Conservation (phyloP, 106 monocot species). For the Agapanthus africanus region DNA sequence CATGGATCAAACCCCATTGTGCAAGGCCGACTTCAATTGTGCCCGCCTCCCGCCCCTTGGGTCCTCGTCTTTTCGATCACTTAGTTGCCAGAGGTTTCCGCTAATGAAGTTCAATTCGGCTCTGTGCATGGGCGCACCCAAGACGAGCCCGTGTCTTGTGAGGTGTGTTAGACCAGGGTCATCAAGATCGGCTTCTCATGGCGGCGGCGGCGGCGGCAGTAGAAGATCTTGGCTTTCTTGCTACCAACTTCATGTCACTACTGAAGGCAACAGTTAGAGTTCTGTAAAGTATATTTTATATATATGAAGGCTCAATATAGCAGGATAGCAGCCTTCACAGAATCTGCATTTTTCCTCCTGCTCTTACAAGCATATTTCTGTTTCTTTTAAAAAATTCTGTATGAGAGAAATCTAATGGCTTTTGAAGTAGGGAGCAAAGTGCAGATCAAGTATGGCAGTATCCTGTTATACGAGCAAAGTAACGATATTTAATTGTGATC, state of each 20-base stretch:
- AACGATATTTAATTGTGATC: no score
- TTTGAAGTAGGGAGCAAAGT: no score
- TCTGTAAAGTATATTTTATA: no score
- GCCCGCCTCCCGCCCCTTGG: slow-evolving; percentile 28
- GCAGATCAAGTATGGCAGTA: no score
- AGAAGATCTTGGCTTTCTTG: slow-evolving; percentile 30
- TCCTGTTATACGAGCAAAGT: no score
- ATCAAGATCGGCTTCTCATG: slow-evolving; percentile 36
- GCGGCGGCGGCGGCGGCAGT: slow-evolving; percentile 26
- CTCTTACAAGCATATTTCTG: no score
- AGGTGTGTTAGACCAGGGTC: slow-evolving; percentile 33
- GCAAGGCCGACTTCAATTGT: slow-evolving; percentile 28
- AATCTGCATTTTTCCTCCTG: no score
- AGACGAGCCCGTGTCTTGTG: slow-evolving; percentile 38
- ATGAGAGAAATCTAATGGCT: no score
- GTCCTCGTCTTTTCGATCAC: slow-evolving; percentile 41
- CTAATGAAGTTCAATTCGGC: slow-evolving; percentile 34
- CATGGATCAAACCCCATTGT: slow-evolving; percentile 6
- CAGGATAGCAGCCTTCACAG: no score
- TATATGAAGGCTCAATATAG: no score
- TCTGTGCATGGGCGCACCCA: slow-evolving; percentile 41
- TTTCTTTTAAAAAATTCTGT: no score
- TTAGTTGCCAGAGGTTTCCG: slow-evolving; percentile 48
- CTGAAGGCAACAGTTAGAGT: slow-evolving; percentile 3
- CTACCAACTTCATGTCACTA: slow-evolving; percentile 20